Conservation (phyloP, 164 flowering plant genomes). For the Paratinospora sagittata region DNA sequence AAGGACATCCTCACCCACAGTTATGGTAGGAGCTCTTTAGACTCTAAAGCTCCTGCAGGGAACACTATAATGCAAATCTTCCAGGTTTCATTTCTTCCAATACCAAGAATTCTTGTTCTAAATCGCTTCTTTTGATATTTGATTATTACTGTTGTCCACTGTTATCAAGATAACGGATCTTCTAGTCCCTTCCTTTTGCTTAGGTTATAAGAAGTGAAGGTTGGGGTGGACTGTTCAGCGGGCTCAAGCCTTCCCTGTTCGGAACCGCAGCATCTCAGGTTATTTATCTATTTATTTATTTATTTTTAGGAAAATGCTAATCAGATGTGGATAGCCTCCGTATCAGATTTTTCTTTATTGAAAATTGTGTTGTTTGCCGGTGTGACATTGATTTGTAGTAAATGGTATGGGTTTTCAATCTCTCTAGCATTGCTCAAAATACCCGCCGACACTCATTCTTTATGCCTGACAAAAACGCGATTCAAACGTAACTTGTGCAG, state of each 20-base stretch:
- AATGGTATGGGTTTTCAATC: too few species aligned
- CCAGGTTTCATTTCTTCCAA: conserved; percentile 27
- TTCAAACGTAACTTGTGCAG: too few species aligned
- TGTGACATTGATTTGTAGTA: too few species aligned
- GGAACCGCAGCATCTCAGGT: conserved; percentile 83
- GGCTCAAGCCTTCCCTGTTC: conserved; percentile 72
- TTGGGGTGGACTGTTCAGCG: conserved; percentile 68
- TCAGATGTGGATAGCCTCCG: too few species aligned
- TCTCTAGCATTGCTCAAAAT: too few species aligned
- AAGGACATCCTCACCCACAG: conserved; percentile 7
- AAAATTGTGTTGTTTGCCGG: too few species aligned
- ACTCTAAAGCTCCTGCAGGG: conserved; percentile 4
- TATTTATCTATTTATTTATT: background rate
- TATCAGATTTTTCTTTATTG: too few species aligned
- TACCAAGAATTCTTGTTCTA: background rate
- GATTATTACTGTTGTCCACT: background rate
- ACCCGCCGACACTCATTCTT: too few species aligned
- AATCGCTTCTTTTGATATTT: background rate
- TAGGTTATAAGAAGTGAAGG: conserved; percentile 60
- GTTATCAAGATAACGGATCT: background rate
- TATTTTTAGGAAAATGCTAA: too few species aligned
- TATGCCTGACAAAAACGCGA: too few species aligned
- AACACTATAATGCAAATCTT: conserved; percentile 47
- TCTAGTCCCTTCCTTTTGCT: background rate
- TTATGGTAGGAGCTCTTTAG: too few species aligned